Evolutionary conservation across 73 alveolate genomes (phyloP).

Genomic region (Symbiodinium natans): DNA sequence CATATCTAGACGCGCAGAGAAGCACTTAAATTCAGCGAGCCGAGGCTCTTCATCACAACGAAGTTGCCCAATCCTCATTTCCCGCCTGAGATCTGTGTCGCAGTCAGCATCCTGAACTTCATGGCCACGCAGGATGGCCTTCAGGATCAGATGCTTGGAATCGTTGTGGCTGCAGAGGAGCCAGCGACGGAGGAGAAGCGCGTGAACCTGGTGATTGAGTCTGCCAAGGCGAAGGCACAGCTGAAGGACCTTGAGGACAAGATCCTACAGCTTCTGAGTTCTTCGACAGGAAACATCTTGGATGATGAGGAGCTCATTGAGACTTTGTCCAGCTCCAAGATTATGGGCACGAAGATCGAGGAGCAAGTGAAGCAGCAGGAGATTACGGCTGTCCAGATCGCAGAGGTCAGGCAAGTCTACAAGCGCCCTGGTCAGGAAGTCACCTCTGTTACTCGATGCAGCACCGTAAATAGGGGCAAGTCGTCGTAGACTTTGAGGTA

Average conservation of each 20-base stretch:
- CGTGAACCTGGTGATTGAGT: constrained; percentile 84
- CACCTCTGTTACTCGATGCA: too few species aligned
- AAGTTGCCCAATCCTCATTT: constrained; percentile 99
- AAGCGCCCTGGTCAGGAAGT: constrained; percentile 95
- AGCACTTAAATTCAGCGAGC: too few species aligned
- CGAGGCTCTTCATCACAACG: constrained; percentile 99
- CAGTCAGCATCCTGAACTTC: constrained; percentile 99
- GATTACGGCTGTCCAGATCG: constrained; percentile 67
- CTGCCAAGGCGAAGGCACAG: constrained; percentile 81
- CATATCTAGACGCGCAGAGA: too few species aligned
- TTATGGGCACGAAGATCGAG: constrained; percentile 84
- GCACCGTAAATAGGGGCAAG: too few species aligned
- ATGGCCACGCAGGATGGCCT: constrained; percentile 98
- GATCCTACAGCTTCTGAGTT: constrained; percentile 87
- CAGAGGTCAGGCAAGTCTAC: constrained; percentile 83
- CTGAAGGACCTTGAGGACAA: constrained; percentile 92
- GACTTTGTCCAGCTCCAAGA: constrained; percentile 79
- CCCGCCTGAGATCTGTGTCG: constrained; percentile 99
- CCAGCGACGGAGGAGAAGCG: constrained; percentile 94
- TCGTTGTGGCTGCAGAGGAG: constrained; percentile 97
- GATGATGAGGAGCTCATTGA: constrained; percentile 94
- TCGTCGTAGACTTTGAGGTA: not conserved
- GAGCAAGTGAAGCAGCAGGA: constrained; percentile 90
- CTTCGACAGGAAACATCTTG: constrained; percentile 94
- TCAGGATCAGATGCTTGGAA: constrained; percentile 98